Base-by-base conservation (phyloP, 352 stramenopile genomes). In the Phytophthora agathidicida region DNA sequence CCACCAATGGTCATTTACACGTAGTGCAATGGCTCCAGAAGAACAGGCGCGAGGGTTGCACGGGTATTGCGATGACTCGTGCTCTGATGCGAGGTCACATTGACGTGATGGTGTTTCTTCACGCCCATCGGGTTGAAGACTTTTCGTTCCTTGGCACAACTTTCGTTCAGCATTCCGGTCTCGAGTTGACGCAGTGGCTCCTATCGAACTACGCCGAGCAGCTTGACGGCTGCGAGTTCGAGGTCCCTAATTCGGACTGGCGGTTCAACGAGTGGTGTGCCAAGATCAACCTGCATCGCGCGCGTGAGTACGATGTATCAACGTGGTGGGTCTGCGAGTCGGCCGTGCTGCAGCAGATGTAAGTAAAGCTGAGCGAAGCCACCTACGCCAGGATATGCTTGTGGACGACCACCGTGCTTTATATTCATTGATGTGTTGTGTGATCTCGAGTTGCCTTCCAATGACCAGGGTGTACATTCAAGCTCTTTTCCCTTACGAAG, bases 131-230 rank as follows among this genome's bases (percentile, higher is more conserved):
- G 5, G 10, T 30, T 7, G 32, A 62, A 13, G 43, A 61, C 10
- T 66, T 65, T 36, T 69, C 53, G 8, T 69, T 69, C 60, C 39
- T 58, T 9, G 58, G 43, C 5, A 62, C 51, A 2, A 63, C 44
- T 3, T 60, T 54, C 41, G 20, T 66, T 3, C 26, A 41, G 14
- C 48, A 60, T 9, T 66, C 48, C 19, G 60, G 57, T n/a, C n/a
- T 66, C 1, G 57, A 61, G 33, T 17, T 61, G 33, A 30, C 23
- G 16, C 49, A 65, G 28, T 65, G 57, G 48, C 27, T 60, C 19
- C 17, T 67, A 3, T 22, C 11, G 10, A 32, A 67, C 35, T 67
- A 55, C 26, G 33, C 13, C 4, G 42, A 55, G 3, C 56, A 56
- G 23, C 8, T 60, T 7, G 49, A 54, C 24, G 42, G 35, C 22